Percentiles rank a stretch among this genome's conserved stretches.
phyloP scores from a whole-genome alignment of 2,329 filamentous ascomycete species.

The Coniochaeta ligniaria region DNA sequence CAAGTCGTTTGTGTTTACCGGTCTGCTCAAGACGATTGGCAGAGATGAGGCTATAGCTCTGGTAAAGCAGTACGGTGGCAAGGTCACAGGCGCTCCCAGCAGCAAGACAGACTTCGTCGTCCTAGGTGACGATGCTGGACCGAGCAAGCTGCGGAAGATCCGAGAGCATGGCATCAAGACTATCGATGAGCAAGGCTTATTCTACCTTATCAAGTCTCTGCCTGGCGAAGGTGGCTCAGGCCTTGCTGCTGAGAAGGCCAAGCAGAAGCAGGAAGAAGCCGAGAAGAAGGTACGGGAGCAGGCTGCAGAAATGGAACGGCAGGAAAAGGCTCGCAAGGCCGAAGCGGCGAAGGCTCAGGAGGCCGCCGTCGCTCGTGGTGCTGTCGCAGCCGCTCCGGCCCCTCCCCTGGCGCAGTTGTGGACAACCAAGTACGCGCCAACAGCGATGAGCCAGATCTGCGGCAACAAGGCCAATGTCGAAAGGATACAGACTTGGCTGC shows the following conservation, averaged over 20 bases:
- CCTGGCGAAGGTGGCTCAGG: conserved; percentile 83
- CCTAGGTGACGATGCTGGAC: conserved; percentile 83
- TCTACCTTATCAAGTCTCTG: conserved; percentile 72
- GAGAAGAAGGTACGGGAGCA: conserved; percentile 74
- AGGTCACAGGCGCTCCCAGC: conserved; percentile 78
- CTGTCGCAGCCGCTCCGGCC: conserved; percentile 29
- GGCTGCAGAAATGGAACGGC: conserved; percentile 77
- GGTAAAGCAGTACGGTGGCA: conserved; percentile 91
- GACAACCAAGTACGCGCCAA: conserved; percentile 93
- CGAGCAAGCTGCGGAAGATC: conserved; percentile 87
- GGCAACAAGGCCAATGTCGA: conserved; percentile 90
- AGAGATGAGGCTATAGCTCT: conserved; percentile 79
- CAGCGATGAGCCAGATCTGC: conserved; percentile 78
- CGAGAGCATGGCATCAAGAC: conserved; percentile 73
- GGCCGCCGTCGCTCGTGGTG: conserved; percentile 35
- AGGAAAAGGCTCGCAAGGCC: conserved; percentile 57
- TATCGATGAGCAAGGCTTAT: conserved; percentile 88
- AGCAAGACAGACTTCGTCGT: conserved; percentile 93
- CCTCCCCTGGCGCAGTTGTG: conserved; percentile 62
- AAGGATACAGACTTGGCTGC: conserved; percentile 82
- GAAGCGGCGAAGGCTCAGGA: conserved; percentile 49
- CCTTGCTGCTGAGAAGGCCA: conserved; percentile 78
- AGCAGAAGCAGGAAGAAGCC: conserved; percentile 78
- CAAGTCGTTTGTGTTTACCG: conserved; percentile 91
- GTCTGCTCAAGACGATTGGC: conserved; percentile 70